Conservation (phyloP, 1,284 basidiomycete species). For the Trichosporon faecale region DNA sequence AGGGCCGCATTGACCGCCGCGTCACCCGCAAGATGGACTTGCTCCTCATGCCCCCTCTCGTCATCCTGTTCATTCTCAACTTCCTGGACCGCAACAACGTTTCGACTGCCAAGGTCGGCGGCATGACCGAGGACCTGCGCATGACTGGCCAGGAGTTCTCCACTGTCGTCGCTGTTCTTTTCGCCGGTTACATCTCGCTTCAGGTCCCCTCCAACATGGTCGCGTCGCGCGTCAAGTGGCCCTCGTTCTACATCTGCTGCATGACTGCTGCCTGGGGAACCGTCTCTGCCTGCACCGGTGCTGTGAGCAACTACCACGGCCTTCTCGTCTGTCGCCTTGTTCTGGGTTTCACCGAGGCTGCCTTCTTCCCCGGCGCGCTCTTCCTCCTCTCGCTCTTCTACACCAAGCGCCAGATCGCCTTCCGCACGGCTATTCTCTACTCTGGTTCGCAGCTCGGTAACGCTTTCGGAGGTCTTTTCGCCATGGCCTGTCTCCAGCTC, state of each 20-base stretch:
- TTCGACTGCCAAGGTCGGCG: conserved; percentile 27
- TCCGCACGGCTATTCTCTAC: conserved; percentile 38
- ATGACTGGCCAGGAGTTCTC: conserved; percentile 31
- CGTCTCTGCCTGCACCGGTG: conserved; percentile 37
- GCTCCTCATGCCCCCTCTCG: conserved; percentile 24
- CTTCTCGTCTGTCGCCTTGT: conserved; percentile 30
- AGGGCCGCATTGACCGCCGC: conserved; percentile 31
- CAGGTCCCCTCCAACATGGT: conserved; percentile 49
- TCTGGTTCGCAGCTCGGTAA: conserved; percentile 46
- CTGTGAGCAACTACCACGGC: conserved; percentile 32
- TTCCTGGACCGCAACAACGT: conserved; percentile 22
- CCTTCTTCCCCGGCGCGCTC: conserved; percentile 44
- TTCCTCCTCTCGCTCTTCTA: conserved; percentile 46
- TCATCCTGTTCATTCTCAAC: conserved; percentile 21
- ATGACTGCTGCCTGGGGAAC: conserved; percentile 41
- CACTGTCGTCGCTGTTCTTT: conserved; percentile 39
- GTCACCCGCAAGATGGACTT: conserved; percentile 29
- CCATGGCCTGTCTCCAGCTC: conserved; percentile 31
- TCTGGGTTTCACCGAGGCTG: conserved; percentile 39
- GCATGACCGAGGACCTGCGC: conserved; percentile 23
- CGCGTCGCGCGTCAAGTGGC: conserved; percentile 32
- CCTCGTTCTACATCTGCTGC: conserved; percentile 37
- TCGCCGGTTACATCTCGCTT: conserved; percentile 23
- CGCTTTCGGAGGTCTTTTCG: conserved; percentile 42
- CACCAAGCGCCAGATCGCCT: conserved; percentile 38